Conservation (phyloP, 2,329 filamentous ascomycete species). For the Colletotrichum incanum region DNA sequence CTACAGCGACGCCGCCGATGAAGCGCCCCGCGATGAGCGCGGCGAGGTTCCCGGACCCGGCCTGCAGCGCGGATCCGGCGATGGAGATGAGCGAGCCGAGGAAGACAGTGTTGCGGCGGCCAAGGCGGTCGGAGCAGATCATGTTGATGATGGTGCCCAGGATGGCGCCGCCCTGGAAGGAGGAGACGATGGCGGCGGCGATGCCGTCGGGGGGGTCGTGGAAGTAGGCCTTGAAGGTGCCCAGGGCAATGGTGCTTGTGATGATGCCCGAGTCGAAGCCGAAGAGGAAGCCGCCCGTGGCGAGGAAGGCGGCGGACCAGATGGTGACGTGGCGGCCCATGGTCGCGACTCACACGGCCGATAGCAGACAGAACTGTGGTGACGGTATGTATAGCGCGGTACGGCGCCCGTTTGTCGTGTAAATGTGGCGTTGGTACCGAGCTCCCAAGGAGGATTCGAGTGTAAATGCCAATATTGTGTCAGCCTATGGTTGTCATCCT, state of each 20-base stretch:
- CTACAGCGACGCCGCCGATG: constrained; percentile 65
- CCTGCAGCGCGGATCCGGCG: constrained; percentile 51
- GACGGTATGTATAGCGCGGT: too few species aligned
- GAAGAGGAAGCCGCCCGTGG: constrained; percentile 52
- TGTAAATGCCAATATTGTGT: not conserved
- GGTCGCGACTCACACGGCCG: not conserved
- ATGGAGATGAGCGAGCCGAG: constrained; percentile 50
- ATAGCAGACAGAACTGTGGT: too few species aligned
- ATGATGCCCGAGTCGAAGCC: constrained; percentile 66
- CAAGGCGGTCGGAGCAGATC: constrained; percentile 50
- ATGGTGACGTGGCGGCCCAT: constrained; percentile 38
- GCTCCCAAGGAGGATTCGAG: not conserved
- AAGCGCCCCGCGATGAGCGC: constrained; percentile 67
- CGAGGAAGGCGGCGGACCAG: constrained; percentile 48
- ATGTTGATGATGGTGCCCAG: constrained; percentile 50
- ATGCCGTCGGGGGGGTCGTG: constrained; percentile 52
- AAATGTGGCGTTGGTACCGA: not conserved
- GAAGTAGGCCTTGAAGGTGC: constrained; percentile 59
- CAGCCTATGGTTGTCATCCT: not conserved
- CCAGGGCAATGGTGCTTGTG: constrained; percentile 51
- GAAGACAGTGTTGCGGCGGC: constrained; percentile 51
- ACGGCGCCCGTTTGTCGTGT: not conserved
- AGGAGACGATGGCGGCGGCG: constrained; percentile 48
- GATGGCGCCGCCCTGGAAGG: constrained; percentile 50
- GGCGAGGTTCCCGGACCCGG: constrained; percentile 49